These are phyloP conservation scores for Solanum hybrid DNA, from an alignment of 305 asterid species.

Conservation along the genomic window DNA sequence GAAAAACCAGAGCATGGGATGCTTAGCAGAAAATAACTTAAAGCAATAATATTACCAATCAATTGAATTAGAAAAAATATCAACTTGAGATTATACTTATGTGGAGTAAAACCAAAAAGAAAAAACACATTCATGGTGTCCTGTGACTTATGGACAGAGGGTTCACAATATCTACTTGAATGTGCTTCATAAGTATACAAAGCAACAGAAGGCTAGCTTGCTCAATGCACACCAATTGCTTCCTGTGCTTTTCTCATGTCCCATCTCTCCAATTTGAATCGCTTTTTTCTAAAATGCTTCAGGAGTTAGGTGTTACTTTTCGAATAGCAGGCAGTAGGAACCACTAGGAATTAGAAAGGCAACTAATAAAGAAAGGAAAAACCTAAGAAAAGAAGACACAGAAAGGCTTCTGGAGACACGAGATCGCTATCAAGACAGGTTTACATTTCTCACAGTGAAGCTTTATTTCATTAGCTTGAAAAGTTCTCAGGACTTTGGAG, in stretches of 20 bases:
- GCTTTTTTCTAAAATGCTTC: not conserved
- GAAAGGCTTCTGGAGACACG: not conserved
- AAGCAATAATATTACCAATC: not conserved
- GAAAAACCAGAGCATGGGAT: conserved; percentile 1
- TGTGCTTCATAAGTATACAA: not conserved
- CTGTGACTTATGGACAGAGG: not conserved
- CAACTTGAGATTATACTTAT: not conserved
- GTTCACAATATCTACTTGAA: not conserved
- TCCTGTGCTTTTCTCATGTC: not conserved
- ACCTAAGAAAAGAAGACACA: not conserved
- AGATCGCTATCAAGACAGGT: not conserved
- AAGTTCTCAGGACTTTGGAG: not conserved
- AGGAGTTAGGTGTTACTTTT: not conserved
- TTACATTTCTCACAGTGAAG: not conserved
- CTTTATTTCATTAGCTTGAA: not conserved
- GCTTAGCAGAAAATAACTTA: not conserved
- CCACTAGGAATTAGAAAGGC: not conserved
- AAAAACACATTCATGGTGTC: not conserved
- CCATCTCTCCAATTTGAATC: not conserved
- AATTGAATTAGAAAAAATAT: not conserved
- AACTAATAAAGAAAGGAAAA: not conserved
- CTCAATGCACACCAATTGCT: not conserved
- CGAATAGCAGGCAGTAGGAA: not conserved
- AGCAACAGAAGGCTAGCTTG: not conserved
- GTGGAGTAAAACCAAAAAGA: not conserved